A percentile compares a stretch with the other conserved stretches of the same genome.
Conservation (phyloP, 352 stramenopile genomes). For the Phytophthora hibernalis region DNA sequence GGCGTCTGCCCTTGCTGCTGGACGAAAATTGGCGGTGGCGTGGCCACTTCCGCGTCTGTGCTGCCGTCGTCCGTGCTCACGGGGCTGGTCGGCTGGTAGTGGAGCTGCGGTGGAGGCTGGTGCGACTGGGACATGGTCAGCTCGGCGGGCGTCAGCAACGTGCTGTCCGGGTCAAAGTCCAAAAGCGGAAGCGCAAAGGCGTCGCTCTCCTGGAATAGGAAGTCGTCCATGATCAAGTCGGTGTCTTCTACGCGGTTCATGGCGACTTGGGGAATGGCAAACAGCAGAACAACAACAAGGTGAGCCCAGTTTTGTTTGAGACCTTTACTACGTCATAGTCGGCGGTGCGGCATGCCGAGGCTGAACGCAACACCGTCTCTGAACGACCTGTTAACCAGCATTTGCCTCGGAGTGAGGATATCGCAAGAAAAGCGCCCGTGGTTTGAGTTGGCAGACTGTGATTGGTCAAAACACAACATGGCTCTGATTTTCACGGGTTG, state of each 20-base stretch:
- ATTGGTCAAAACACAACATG: slow-evolving; percentile 54
- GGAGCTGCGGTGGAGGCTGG: slow-evolving; percentile 17
- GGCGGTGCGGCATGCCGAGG: not conserved
- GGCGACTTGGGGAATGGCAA: slow-evolving; percentile 3
- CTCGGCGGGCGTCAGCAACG: slow-evolving; percentile 34
- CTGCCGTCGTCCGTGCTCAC: slow-evolving; percentile 55
- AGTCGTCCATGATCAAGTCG: slow-evolving; percentile 55
- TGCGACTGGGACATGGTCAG: slow-evolving; percentile 21
- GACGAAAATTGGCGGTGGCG: slow-evolving; percentile 46
- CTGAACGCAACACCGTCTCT: not conserved
- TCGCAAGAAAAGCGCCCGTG: slow-evolving; percentile 3
- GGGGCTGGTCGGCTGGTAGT: slow-evolving; percentile 38
- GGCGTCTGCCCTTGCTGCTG: slow-evolving; percentile 21
- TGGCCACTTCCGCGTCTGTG: slow-evolving; percentile 56
- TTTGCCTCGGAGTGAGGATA: not conserved
- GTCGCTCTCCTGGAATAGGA: slow-evolving; percentile 56
- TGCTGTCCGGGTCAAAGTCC: slow-evolving; percentile 45
- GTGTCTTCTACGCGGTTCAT: slow-evolving; percentile 6
- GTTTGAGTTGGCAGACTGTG: slow-evolving; percentile 56
- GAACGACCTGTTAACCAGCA: not conserved
- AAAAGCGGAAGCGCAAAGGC: slow-evolving; percentile 43
- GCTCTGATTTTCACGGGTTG: too few relatives aligned
- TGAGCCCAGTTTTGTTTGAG: not conserved
- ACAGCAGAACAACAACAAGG: not conserved
- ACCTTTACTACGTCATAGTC: not conserved